A percentile compares a stretch with the other conserved stretches of the same genome.
Conservation (phyloP, 257 asterid genomes). For the Plectranthus barbatus region DNA sequence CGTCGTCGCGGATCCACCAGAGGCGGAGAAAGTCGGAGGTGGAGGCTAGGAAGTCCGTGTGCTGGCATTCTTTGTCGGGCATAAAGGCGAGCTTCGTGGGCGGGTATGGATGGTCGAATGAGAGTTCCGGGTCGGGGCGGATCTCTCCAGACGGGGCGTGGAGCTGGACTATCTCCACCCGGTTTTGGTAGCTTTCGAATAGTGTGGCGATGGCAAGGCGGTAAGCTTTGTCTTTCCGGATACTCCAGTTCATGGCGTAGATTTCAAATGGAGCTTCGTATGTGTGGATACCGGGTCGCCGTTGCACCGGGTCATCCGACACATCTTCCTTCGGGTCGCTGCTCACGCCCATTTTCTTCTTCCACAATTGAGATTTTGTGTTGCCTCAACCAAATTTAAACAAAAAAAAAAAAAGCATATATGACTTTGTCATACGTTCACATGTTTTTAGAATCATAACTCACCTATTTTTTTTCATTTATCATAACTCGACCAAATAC, state of each 20-base stretch:
- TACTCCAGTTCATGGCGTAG: conserved; percentile 77
- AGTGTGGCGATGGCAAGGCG: conserved; percentile 66
- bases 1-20: conserved; percentile 50
- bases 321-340: conserved; percentile 50
- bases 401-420: too few species aligned
- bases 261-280: conserved; percentile 88
- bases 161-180: conserved; percentile 67
- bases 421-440: too few species aligned
- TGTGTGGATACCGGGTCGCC: conserved; percentile 73
- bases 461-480: too few species aligned
- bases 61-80: conserved; percentile 66
- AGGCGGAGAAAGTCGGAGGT: conserved; percentile 71
- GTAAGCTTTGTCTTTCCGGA: conserved; percentile 58
- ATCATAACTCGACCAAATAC: too few species aligned
- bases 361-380: not conserved
- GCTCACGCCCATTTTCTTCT: conserved; percentile 39
- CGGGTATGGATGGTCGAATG: conserved; percentile 81
- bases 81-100: conserved; percentile 66
- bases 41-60: conserved; percentile 68
- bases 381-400: too few species aligned
- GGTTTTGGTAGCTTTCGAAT: conserved; percentile 57
- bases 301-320: conserved; percentile 62
- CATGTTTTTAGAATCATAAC: too few species aligned
- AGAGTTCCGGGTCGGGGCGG: conserved; percentile 52
- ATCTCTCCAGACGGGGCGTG: conserved; percentile 46